Base-by-base conservation (phyloP, 805 yeast genomes). In the Blastobotrys robertii region DNA sequence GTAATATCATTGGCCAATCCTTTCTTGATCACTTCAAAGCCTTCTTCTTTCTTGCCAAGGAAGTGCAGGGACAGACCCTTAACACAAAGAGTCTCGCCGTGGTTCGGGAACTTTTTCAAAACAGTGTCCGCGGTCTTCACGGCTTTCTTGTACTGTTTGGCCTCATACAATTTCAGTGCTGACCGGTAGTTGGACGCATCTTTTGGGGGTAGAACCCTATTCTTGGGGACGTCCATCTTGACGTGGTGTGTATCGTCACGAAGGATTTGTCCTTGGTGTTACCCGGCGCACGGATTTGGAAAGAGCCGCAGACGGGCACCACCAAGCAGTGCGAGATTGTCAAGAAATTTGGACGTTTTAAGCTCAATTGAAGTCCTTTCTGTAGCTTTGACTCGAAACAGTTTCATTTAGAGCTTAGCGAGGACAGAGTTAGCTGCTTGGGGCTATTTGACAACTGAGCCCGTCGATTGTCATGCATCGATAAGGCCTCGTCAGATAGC, bases 61-160 rank as follows among this genome's bases (percentile, higher is more conserved):
- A 74, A 73, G 57, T 70, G 69, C 48, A 80, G 64, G 44, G 77
- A 66, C 42, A 94, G 69, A 1, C 94, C 97, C 63, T 90, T 90
- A 55, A 92, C 69, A 2, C 95, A 85, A 43, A 84, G 65, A 2
- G 94, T 77, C 55, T 85, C 94, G 22, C 87, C 81, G 60, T 84
- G 87, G 40, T 67, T 69, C 11, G 85, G 71, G 55, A 78, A 77
- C 55, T 84, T 85, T 67, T 85, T 84, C 55, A 90, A 63, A 52
- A 84, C 73, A 30, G 73, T 66, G 41, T 92, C 97, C 35, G 85
- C 73, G 25, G 79, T 58, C 58, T 84, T 84, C 53, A 88, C 63
- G 1, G 95, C 77, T 55, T 90, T 87, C 59, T 84, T 84, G 68
- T 88, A 88, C 61, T 86, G 87, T 60, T 84, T 86, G 38, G 72